Evolutionary conservation across 176 grass and related monocot genomes (phyloP), one percentile per base, ranked within the genome.

Genomic region (Leersia perrieri): DNA sequence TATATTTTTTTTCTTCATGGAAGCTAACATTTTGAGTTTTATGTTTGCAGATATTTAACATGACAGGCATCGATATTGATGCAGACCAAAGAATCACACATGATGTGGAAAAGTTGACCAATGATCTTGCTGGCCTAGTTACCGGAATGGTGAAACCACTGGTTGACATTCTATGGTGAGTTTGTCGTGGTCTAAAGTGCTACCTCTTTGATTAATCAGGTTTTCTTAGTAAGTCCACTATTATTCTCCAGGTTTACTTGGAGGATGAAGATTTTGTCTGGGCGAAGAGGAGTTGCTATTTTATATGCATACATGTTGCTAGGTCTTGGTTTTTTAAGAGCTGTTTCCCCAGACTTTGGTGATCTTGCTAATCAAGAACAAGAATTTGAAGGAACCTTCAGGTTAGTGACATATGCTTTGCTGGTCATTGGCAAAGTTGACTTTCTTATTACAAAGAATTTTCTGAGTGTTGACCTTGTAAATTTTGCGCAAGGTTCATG

Each of bases 181-280:
- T 72, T 70, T 63, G 53, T 67, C n/a, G 18, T 81, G 42, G 18
- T 64, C 35, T 79, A 3, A 8, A 45, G n/a, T 57, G 49, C 72
- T 85, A 15, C 14, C 26, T 79, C 38, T 39, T 76, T 81, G 61
- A 14, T 58, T 73, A 66, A 27, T 58, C 51, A 66, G 39, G 42
- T 66, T 86, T 78, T 51, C 29, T 73, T 72, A 78, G 27, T 80
- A 45, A 79, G 74, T 49, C 75, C 82, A 49, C 13, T 45, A 40
- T 60, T 85, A 70, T 78, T 85, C 53, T 67, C 53, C 84, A 98
- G 96, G 96, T 98, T 98, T 89, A 98, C 96, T 76, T 98, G 92
- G 96, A 98, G 92, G 84, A 98, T 98, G 96, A 95, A 98, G 75
- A 84, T 95, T 82, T 87, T 98, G 53, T 95, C 92, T 62, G 92